Conservation (phyloP, 495 filamentous ascomycete species). For the Hypomontagnella submonticulosa region DNA sequence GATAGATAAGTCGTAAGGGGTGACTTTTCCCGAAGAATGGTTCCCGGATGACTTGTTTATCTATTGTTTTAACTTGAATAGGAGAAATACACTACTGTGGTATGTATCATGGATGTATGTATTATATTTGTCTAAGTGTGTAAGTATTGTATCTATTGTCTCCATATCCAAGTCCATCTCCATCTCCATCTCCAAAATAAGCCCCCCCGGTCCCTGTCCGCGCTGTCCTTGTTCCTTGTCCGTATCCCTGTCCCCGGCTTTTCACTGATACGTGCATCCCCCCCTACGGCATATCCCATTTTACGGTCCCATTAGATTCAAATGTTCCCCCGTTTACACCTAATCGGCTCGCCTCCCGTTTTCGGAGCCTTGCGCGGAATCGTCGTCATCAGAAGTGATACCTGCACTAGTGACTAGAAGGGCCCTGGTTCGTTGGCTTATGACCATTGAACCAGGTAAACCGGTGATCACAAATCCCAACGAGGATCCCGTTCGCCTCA, state of each 20-base stretch:
- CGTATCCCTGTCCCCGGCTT: slow-evolving; percentile 22
- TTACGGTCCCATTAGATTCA: slow-evolving; percentile 1
- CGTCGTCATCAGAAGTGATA: slow-evolving; percentile 46
- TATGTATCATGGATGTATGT: neutral
- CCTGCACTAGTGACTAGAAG: slow-evolving; percentile 28
- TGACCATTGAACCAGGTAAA: slow-evolving; percentile 16
- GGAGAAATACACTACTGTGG: neutral
- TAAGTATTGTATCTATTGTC: neutral
- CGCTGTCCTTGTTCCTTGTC: slow-evolving; percentile 16
- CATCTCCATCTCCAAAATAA: slow-evolving; percentile 20
- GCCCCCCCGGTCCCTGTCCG: neutral
- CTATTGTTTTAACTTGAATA: too few species aligned
- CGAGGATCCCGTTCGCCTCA: slow-evolving; percentile 39
- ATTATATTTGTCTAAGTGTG: neutral
- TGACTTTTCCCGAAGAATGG: slow-evolving; percentile 32
- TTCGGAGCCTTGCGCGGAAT: slow-evolving; percentile 48
- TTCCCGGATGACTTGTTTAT: slow-evolving; percentile 33
- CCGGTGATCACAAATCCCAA: slow-evolving; percentile 37
- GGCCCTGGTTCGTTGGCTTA: slow-evolving; percentile 34
- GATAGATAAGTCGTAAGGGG: neutral
- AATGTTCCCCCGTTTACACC: slow-evolving; percentile 25
- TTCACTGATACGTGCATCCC: slow-evolving; percentile 40
- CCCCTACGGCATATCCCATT: slow-evolving; percentile 38
- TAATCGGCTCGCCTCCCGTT: slow-evolving; percentile 47
- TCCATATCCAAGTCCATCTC: slow-evolving; percentile 20